These are phyloP conservation scores for Penicillium vulpinum DNA, from an alignment of 2,329 filamentous ascomycete species.

Conservation along the genomic window DNA sequence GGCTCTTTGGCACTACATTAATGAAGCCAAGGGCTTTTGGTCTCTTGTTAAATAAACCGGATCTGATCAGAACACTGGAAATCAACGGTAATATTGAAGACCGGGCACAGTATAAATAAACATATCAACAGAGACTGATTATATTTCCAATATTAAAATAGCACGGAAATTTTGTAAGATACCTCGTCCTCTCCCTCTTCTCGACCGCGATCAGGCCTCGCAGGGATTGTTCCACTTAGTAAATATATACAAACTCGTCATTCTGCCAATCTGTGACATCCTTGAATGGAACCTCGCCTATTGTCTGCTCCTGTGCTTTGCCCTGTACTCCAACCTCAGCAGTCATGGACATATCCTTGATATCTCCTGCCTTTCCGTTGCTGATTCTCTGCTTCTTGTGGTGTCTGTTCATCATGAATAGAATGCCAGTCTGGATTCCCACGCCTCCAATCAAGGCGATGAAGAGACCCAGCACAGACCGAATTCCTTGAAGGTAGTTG, in stretches of 20 bases:
- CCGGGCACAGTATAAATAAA: too few species aligned
- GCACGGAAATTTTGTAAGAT: too few species aligned
- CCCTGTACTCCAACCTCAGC: background rate
- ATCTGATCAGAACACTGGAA: too few species aligned
- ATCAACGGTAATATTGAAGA: too few species aligned
- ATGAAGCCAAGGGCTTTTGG: too few species aligned
- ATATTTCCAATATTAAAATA: too few species aligned
- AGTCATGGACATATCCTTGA: background rate
- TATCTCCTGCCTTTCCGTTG: background rate
- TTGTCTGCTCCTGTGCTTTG: background rate
- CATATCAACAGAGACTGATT: too few species aligned
- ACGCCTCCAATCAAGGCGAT: background rate
- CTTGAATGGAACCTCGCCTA: background rate
- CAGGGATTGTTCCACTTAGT: background rate
- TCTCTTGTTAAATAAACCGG: too few species aligned
- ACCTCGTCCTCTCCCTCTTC: too few species aligned
- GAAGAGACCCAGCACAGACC: background rate
- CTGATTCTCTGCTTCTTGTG: background rate
- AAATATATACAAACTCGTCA: background rate
- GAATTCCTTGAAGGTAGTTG: background rate
- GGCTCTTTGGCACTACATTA: too few species aligned
- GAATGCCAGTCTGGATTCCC: background rate
- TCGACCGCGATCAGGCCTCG: too few species aligned
- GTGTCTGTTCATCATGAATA: background rate
- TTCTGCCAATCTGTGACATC: background rate